Percentiles rank a stretch among this genome's conserved stretches.
Evolutionary conservation across 495 filamentous ascomycete genomes (phyloP).

Genomic region (Rusavskia elegans): DNA sequence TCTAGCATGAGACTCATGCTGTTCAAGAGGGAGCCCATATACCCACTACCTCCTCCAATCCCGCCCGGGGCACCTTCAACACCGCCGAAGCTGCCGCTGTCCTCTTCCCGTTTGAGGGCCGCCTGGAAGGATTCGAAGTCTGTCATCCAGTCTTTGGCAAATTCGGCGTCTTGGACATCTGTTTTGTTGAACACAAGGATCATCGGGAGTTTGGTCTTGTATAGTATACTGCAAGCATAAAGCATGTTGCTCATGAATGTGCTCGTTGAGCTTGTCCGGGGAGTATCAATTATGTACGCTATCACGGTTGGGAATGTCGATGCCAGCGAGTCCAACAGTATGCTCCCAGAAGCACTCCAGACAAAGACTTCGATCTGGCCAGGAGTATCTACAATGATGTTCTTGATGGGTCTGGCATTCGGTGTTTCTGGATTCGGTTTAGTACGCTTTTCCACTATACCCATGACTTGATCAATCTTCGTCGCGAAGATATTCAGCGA

Average conservation of each 20-base stretch:
- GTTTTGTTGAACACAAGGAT: constrained; percentile 98
- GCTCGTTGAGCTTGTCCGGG: constrained; percentile 74
- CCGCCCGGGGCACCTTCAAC: constrained; percentile 46
- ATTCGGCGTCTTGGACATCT: constrained; percentile 76
- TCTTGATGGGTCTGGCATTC: constrained; percentile 47
- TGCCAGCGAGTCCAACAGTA: constrained; percentile 83
- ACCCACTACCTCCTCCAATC: constrained; percentile 63
- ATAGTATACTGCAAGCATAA: constrained; percentile 92
- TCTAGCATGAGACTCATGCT: constrained; percentile 97
- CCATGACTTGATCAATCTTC: constrained; percentile 89
- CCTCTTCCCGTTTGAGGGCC: constrained; percentile 66
- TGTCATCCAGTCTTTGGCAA: constrained; percentile 99
- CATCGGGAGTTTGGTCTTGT: constrained; percentile 97
- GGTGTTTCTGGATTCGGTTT: constrained; percentile 45
- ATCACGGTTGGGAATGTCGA: constrained; percentile 91
- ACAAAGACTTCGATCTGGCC: constrained; percentile 98
- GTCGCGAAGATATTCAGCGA: constrained; percentile 92
- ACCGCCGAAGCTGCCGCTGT: constrained; percentile 58
- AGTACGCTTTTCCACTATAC: constrained; percentile 75
- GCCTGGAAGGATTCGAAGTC: constrained; percentile 93
- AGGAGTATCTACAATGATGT: constrained; percentile 87
- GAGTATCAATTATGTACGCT: constrained; percentile 94
- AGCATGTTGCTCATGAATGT: constrained; percentile 99
- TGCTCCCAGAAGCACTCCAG: constrained; percentile 86
- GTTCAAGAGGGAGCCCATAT: constrained; percentile 92